A percentile compares a stretch with the other conserved stretches of the same genome.
These are phyloP conservation scores for Mucor velutinosus DNA, from an alignment of 371 early-diverging fungal genomes.

Conservation along the genomic window DNA sequence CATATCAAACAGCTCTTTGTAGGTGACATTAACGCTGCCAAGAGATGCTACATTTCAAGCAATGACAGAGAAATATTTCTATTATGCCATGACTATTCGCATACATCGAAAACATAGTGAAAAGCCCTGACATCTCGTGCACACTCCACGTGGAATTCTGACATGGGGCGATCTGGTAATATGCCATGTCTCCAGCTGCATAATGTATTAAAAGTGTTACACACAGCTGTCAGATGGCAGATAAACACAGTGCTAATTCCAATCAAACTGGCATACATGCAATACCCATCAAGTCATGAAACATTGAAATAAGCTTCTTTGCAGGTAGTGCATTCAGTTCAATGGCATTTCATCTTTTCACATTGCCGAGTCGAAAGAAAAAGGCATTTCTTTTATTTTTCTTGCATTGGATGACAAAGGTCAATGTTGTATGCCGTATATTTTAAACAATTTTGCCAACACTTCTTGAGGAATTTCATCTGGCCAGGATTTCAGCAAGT, in stretches of 20 bases:
- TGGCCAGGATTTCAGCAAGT: neutral
- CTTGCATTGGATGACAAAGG: neutral
- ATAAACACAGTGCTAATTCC: neutral
- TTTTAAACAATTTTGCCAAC: constrained; percentile 1
- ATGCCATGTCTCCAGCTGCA: neutral
- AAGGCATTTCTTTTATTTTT: neutral
- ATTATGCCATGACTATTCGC: too few species aligned
- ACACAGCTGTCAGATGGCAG: neutral
- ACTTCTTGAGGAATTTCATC: neutral
- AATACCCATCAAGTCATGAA: neutral
- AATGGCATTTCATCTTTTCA: too few species aligned
- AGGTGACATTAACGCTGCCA: too few species aligned
- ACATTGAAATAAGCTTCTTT: too few species aligned
- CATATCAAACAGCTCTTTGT: too few species aligned
- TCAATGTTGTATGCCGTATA: neutral
- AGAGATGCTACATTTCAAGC: too few species aligned
- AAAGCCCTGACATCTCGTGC: too few species aligned
- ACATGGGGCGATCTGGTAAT: neutral
- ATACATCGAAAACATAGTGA: too few species aligned
- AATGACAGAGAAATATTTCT: too few species aligned
- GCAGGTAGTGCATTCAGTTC: too few species aligned
- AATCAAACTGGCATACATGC: neutral
- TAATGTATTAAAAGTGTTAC: neutral
- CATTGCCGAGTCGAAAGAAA: neutral
- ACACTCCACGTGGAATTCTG: neutral